These are phyloP conservation scores for Pythium dissotocum DNA, from an alignment of 352 stramenopile species.

Conservation along the genomic window DNA sequence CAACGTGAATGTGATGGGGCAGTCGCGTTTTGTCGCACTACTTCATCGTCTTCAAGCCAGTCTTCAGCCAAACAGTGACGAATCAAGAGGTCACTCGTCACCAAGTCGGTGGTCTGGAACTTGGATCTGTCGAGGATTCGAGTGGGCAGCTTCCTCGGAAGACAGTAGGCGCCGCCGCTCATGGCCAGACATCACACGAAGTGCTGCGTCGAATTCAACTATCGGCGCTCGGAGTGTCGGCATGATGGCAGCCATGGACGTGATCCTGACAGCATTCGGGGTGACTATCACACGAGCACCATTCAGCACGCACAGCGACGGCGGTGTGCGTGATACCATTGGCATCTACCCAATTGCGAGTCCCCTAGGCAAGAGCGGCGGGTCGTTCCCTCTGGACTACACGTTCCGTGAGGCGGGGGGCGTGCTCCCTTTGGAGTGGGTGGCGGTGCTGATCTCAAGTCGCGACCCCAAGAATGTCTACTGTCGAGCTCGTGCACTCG, in stretches of 20 bases:
- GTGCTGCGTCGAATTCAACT: neutral
- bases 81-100: too few species aligned
- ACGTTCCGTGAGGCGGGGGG: neutral
- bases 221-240: neutral
- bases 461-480: neutral
- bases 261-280: neutral
- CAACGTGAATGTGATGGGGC: slow-evolving; percentile 18
- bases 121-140: slow-evolving; percentile 15
- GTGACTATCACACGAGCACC: neutral
- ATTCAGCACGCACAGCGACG: neutral
- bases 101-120: slow-evolving; percentile 5
- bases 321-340: neutral
- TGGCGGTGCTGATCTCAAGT: slow-evolving; percentile 1
- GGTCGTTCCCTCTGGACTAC: slow-evolving; percentile 6
- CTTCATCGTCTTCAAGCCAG: slow-evolving; percentile 3
- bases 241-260: slow-evolving; percentile 6
- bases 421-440: slow-evolving; percentile 13
- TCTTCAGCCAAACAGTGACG: neutral
- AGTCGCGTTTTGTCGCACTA: slow-evolving; percentile 8
- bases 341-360: neutral
- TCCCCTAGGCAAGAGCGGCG: neutral
- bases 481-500: neutral
- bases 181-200: slow-evolving; percentile 6
- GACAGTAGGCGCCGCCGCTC: neutral
- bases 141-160: neutral